Evolutionary conservation across 2,329 filamentous ascomycete genomes (phyloP).

Genomic region (Boeremia exigua): DNA sequence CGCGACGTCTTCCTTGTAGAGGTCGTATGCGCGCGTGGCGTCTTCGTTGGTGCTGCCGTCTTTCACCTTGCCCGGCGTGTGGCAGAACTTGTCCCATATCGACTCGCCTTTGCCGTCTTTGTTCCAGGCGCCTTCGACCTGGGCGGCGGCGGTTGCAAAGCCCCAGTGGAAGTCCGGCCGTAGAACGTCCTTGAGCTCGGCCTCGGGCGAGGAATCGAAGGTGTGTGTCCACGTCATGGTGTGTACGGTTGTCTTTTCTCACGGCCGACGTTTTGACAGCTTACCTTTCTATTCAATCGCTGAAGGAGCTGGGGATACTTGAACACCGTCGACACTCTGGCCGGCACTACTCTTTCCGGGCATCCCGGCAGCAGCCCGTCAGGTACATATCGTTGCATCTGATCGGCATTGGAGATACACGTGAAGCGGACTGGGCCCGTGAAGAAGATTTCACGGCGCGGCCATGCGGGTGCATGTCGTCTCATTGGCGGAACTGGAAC

Average conservation of each 20-base stretch:
- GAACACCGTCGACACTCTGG: neutral
- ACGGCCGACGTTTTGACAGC: no score
- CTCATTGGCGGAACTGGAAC: constrained; percentile 16
- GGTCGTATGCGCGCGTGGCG: constrained; percentile 41
- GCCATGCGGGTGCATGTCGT: neutral
- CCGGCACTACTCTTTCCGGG: neutral
- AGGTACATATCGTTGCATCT: neutral
- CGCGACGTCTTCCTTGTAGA: constrained; percentile 54
- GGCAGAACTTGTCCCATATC: constrained; percentile 52
- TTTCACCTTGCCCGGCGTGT: constrained; percentile 50
- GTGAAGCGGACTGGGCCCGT: neutral
- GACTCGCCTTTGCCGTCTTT: constrained; percentile 52
- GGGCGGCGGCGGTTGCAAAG: constrained; percentile 53
- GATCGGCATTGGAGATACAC: neutral
- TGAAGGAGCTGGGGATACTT: no score
- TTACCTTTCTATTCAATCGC: no score
- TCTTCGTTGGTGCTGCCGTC: constrained; percentile 48
- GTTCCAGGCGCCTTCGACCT: constrained; percentile 54
- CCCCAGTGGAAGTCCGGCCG: constrained; percentile 51
- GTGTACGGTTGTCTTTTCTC: neutral
- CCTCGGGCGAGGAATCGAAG: constrained; percentile 12
- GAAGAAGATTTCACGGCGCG: neutral
- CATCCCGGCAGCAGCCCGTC: neutral
- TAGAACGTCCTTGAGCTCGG: constrained; percentile 25
- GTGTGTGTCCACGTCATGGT: constrained; percentile 17